Evolutionary conservation across 129 eudicot species (phyloP).

Genomic region (Helichrysum umbraculigerum): DNA sequence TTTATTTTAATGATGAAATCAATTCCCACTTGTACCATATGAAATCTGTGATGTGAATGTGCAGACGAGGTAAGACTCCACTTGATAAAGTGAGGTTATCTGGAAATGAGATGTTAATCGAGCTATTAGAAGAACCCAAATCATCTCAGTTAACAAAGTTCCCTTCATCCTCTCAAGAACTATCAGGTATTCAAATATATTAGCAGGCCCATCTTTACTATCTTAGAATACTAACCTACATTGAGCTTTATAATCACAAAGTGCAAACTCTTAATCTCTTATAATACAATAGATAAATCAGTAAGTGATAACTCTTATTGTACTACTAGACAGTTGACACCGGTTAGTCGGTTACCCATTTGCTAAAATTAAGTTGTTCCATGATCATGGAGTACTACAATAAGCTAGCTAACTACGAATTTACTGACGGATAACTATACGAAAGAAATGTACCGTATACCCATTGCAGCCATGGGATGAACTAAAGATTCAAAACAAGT

Average conservation of each 20-base stretch:
- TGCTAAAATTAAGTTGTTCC: too few species aligned
- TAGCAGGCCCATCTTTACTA: neutral
- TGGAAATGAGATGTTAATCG: constrained; percentile 63
- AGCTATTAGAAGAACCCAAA: constrained; percentile 71
- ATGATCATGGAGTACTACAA: too few species aligned
- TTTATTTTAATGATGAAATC: neutral
- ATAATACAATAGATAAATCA: too few species aligned
- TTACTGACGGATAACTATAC: constrained; percentile 44
- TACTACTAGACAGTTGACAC: too few species aligned
- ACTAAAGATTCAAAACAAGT: constrained; percentile 37
- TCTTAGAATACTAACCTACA: too few species aligned
- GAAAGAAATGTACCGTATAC: constrained; percentile 74
- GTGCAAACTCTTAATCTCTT: too few species aligned
- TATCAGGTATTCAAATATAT: constrained; percentile 44
- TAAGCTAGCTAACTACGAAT: constrained; percentile 4
- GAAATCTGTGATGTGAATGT: constrained; percentile 6
- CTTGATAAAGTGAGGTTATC: constrained; percentile 63
- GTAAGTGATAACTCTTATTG: too few species aligned
- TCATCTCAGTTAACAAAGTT: constrained; percentile 42
- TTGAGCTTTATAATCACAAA: too few species aligned
- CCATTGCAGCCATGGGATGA: constrained; percentile 72
- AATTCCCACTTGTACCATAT: too few species aligned
- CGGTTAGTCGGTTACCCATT: too few species aligned
- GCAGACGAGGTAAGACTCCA: constrained; percentile 96
- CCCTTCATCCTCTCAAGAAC: constrained; percentile 38